Evolutionary conservation across 1,139 yeast genomes (phyloP).

Genomic region (Hansenula sp.): DNA sequence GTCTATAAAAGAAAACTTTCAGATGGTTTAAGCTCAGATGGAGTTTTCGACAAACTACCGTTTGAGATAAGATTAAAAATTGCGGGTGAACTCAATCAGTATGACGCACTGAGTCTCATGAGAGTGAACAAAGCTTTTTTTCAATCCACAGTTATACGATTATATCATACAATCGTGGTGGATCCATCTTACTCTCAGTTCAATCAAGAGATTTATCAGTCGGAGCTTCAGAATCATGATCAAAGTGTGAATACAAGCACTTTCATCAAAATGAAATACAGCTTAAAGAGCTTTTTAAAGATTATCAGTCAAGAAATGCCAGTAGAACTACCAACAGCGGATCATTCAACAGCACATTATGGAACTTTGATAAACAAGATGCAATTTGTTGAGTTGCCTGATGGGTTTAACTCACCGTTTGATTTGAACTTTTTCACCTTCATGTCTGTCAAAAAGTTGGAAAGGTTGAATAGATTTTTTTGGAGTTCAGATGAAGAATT

Average conservation of each 20-base stretch:
- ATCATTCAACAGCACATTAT: slow-evolving; percentile 1
- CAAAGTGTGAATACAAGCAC: slow-evolving; percentile 7
- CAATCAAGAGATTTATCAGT: slow-evolving; percentile 9
- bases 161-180: slow-evolving; percentile 37
- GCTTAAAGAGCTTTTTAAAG: slow-evolving; percentile 15
- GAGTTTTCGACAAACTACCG: slow-evolving; percentile 26
- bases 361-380: slow-evolving; percentile 9
- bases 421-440: slow-evolving; percentile 13
- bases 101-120: slow-evolving; percentile 35
- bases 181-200: slow-evolving; percentile 26
- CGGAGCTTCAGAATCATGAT: background rate
- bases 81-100: slow-evolving; percentile 35
- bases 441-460: slow-evolving; percentile 12
- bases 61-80: slow-evolving; percentile 33
- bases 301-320: slow-evolving; percentile 3
- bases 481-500: slow-evolving; percentile 19
- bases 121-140: slow-evolving; percentile 30
- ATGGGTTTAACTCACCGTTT: slow-evolving; percentile 16
- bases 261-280: slow-evolving; percentile 17
- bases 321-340: background rate
- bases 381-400: slow-evolving; percentile 16
- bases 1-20: background rate
- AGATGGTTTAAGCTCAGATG: background rate
- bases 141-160: slow-evolving; percentile 28
- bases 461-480: slow-evolving; percentile 12